Conservation (phyloP, 208 protist species). For the Crithidia expoeki region DNA sequence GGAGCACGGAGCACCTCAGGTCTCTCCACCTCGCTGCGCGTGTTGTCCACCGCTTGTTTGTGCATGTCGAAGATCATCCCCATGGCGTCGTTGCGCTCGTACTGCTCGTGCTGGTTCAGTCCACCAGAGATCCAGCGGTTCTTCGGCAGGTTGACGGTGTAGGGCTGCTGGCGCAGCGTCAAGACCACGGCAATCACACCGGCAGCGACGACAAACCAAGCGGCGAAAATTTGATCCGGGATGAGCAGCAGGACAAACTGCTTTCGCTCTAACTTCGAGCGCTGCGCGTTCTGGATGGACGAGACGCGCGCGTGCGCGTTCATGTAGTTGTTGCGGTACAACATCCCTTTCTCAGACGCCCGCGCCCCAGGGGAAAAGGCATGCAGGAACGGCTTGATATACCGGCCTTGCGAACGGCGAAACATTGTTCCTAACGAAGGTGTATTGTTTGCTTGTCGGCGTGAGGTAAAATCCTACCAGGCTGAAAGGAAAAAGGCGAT, state of each 20-base stretch:
- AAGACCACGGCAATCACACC: slow-evolving; percentile 30
- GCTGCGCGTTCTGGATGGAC: slow-evolving; percentile 71
- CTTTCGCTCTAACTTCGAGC: slow-evolving; percentile 49
- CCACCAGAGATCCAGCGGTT: slow-evolving; percentile 61
- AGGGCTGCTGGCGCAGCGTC: slow-evolving; percentile 49
- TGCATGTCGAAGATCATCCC: slow-evolving; percentile 68
- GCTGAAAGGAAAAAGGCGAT: not conserved
- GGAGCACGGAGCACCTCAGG: slow-evolving; percentile 67
- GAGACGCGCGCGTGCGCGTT: slow-evolving; percentile 78
- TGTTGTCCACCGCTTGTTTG: slow-evolving; percentile 68
- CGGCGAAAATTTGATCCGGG: slow-evolving; percentile 76
- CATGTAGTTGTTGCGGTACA: slow-evolving; percentile 91
- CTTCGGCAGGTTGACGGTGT: slow-evolving; percentile 53
- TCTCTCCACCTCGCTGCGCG: slow-evolving; percentile 46
- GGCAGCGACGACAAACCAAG: slow-evolving; percentile 1
- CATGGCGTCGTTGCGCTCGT: slow-evolving; percentile 82
- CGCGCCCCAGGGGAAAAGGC: slow-evolving; percentile 79
- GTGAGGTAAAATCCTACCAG: not conserved
- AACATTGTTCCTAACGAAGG: slow-evolving; percentile 50
- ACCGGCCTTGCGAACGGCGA: slow-evolving; percentile 35
- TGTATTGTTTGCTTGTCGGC: not conserved
- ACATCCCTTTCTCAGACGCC: slow-evolving; percentile 82
- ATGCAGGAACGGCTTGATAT: slow-evolving; percentile 85
- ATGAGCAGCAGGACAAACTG: slow-evolving; percentile 65
- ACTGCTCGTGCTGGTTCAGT: slow-evolving; percentile 80